phyloP scores from a whole-genome alignment of 1,284 basidiomycete species.

The Gymnopus androsaceus region DNA sequence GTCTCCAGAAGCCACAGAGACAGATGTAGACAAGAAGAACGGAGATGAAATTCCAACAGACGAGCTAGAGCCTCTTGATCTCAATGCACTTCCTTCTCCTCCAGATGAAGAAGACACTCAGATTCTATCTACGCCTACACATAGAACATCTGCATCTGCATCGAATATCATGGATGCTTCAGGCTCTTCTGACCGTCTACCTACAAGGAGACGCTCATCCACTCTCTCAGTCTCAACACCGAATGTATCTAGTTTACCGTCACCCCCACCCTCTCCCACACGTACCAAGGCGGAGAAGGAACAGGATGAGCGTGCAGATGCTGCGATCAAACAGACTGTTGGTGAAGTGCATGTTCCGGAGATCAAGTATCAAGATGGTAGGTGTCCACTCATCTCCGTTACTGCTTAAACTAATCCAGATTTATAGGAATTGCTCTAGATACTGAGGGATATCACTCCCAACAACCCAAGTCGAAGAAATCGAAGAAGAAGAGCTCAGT shows the following conservation, averaged over 20 bases:
- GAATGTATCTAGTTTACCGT: conserved; percentile 26
- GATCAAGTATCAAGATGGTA: conserved; percentile 69
- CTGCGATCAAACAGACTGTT: conserved; percentile 47
- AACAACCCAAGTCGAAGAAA: background rate
- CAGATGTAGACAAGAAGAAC: conserved; percentile 37
- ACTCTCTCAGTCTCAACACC: conserved; percentile 17
- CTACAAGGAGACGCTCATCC: conserved; percentile 19
- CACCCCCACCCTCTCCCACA: conserved; percentile 30
- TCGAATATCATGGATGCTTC: conserved; percentile 17
- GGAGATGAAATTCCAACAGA: conserved; percentile 23
- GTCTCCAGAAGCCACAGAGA: conserved; percentile 34
- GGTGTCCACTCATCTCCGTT: conserved; percentile 35
- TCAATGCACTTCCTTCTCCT: conserved; percentile 45
- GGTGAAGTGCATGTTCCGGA: conserved; percentile 57
- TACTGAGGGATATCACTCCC: conserved; percentile 64
- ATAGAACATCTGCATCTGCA: conserved; percentile 29
- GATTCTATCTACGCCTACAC: conserved; percentile 11
- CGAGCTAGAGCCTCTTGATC: conserved; percentile 69
- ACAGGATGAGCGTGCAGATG: conserved; percentile 52
- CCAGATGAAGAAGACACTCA: conserved; percentile 12
- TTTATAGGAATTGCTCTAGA: conserved; percentile 63
- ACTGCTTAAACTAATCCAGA: conserved; percentile 7
- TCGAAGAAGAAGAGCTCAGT: conserved; percentile 14
- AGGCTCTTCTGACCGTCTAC: background rate
- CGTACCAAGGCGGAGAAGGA: conserved; percentile 35